Percentiles rank a stretch among this genome's conserved stretches.
phyloP scores from a whole-genome alignment of 352 stramenopile genomes.

The Globisporangium barbulae region DNA sequence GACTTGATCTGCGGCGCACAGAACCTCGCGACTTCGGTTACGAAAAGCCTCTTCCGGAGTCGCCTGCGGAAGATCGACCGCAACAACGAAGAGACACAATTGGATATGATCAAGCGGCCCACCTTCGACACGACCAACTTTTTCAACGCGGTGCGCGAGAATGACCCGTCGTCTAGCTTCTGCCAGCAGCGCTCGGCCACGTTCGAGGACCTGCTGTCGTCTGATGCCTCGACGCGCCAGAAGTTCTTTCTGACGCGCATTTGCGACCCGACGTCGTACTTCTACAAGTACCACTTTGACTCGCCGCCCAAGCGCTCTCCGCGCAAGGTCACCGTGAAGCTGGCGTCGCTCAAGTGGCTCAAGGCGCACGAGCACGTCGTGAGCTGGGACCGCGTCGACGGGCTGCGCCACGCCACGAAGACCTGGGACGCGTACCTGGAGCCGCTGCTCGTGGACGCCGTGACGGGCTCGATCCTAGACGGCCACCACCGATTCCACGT shows the following conservation, averaged over 20 bases:
- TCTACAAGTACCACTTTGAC: slow-evolving; percentile 89
- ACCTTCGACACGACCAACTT: slow-evolving; percentile 60
- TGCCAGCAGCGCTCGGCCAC: slow-evolving; percentile 69
- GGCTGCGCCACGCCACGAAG: slow-evolving; percentile 67
- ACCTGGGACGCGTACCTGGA: slow-evolving; percentile 84
- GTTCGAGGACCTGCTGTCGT: slow-evolving; percentile 76
- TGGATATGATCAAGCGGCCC: slow-evolving; percentile 75
- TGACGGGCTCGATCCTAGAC: slow-evolving; percentile 77
- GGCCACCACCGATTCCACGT: slow-evolving; percentile 85
- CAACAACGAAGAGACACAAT: slow-evolving; percentile 36
- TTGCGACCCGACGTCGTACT: slow-evolving; percentile 86
- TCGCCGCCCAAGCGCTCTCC: slow-evolving; percentile 59
- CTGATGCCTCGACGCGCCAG: slow-evolving; percentile 49
- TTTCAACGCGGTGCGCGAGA: slow-evolving; percentile 79
- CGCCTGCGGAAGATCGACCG: slow-evolving; percentile 62
- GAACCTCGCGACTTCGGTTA: slow-evolving; percentile 64
- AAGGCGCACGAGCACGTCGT: slow-evolving; percentile 85
- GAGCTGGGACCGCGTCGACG: slow-evolving; percentile 83
- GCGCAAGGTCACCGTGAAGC: slow-evolving; percentile 51
- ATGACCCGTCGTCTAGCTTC: slow-evolving; percentile 81
- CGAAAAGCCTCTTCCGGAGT: slow-evolving; percentile 70
- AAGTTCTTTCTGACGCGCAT: slow-evolving; percentile 86
- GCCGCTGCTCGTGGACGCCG: slow-evolving; percentile 69
- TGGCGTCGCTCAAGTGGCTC: slow-evolving; percentile 67
- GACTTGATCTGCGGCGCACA: slow-evolving; percentile 73